phyloP scores from a whole-genome alignment of 257 asterid species.

The Solanum arcanum region DNA sequence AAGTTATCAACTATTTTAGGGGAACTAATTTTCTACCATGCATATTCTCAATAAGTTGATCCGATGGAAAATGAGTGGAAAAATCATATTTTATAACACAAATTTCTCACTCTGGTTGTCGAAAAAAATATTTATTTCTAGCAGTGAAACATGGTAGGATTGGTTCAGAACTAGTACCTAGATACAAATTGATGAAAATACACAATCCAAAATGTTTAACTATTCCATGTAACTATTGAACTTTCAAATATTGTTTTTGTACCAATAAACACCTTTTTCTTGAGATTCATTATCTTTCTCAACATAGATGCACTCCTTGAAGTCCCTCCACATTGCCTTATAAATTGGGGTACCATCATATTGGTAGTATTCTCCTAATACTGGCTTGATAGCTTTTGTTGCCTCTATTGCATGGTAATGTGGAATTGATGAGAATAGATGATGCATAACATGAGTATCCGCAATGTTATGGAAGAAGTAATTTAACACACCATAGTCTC shows the following conservation, averaged over 20 bases:
- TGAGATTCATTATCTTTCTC: neutral
- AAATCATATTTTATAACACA: too few relatives aligned
- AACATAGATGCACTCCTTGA: neutral
- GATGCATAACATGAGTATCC: conserved; percentile 47
- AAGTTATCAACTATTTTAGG: too few relatives aligned
- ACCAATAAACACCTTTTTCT: neutral
- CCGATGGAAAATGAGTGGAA: rapidly evolving
- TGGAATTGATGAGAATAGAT: conserved; percentile 51
- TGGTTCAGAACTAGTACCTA: too few relatives aligned
- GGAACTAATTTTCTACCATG: too few relatives aligned
- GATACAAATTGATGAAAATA: too few relatives aligned
- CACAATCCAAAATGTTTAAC: too few relatives aligned
- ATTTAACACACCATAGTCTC: conserved; percentile 46
- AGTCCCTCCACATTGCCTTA: neutral
- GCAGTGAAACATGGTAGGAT: too few relatives aligned
- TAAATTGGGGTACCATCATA: neutral
- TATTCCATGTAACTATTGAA: neutral
- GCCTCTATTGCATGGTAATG: conserved; percentile 37
- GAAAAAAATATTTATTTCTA: too few relatives aligned
- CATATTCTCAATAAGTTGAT: too few relatives aligned
- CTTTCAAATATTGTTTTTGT: neutral
- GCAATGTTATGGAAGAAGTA: conserved; percentile 17
- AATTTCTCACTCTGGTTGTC: too few relatives aligned
- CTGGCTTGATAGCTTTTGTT: neutral
- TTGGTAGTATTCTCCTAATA: neutral